Percentiles rank a stretch among this genome's conserved stretches.
Conservation (phyloP, 2,329 filamentous ascomycete genomes). For the Stylonectria norvegica region DNA sequence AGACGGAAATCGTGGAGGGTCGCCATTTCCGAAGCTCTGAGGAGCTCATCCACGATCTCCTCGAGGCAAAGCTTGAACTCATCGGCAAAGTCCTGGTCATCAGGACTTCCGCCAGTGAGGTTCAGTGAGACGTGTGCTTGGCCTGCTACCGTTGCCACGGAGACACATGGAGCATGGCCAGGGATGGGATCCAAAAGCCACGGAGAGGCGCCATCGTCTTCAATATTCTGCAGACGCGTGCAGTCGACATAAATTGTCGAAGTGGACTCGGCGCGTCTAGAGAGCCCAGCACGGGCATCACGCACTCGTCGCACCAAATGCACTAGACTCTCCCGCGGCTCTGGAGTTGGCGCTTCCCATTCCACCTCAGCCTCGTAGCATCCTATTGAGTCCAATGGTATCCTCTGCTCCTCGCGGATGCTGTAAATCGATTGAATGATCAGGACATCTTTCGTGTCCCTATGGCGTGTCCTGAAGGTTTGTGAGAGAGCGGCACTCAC, state of each 20-base stretch:
- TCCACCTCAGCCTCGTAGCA: neutral
- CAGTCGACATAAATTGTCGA: neutral
- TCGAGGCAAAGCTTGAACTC: neutral
- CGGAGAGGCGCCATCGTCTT: neutral
- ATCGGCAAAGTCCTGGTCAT: neutral
- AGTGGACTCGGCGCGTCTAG: neutral
- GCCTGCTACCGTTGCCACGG: neutral
- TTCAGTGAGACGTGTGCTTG: neutral
- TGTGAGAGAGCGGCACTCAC: neutral
- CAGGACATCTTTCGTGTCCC: neutral
- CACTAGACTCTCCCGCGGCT: neutral
- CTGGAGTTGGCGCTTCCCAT: neutral
- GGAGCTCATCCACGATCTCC: neutral
- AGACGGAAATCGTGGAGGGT: constrained; percentile 1
- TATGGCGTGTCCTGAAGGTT: neutral
- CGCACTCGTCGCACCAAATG: neutral
- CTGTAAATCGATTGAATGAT: neutral
- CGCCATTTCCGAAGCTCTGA: neutral
- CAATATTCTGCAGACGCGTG: neutral
- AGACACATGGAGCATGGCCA: neutral
- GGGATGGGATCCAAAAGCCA: neutral
- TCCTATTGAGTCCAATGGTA: neutral
- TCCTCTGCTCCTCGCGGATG: neutral
- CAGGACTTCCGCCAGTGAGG: neutral
- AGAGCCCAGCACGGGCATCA: neutral